Conservation (phyloP, 2,329 filamentous ascomycete species). For the Xylaria digitata region DNA sequence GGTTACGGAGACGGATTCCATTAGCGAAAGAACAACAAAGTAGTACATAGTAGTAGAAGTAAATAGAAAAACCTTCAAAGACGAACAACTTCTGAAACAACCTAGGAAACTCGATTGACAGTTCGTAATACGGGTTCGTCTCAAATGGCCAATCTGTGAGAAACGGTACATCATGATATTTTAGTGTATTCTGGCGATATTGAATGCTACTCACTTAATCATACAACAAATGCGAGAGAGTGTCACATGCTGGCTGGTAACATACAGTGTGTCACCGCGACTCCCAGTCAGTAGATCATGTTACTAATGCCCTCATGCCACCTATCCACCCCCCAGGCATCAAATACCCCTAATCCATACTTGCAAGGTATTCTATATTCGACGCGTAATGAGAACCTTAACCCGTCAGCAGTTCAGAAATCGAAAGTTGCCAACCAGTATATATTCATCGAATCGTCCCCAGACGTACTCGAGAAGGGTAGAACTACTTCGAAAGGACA, state of each 20-base stretch:
- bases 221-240: neutral
- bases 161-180: too few species aligned
- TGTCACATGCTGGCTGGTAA: neutral
- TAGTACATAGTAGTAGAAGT: neutral
- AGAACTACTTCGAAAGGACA: neutral
- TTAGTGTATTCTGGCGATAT: too few species aligned
- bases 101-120: neutral
- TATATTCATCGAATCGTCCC: neutral
- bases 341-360: neutral
- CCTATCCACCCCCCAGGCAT: too few species aligned
- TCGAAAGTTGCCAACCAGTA: neutral
- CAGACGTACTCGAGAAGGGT: neutral
- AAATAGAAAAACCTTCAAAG: too few species aligned
- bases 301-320: neutral
- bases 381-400: constrained; percentile 24
- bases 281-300: constrained; percentile 11
- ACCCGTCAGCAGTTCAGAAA: neutral
- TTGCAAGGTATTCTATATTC: neutral
- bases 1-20: neutral
- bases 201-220: too few species aligned
- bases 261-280: neutral
- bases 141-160: too few species aligned
- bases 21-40: neutral
- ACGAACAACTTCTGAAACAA: neutral
- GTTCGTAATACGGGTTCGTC: too few species aligned